Percentiles rank a stretch among this genome's conserved stretches.
Evolutionary conservation across 441 rosid species (phyloP).

Genomic region (Hura crepitans): DNA sequence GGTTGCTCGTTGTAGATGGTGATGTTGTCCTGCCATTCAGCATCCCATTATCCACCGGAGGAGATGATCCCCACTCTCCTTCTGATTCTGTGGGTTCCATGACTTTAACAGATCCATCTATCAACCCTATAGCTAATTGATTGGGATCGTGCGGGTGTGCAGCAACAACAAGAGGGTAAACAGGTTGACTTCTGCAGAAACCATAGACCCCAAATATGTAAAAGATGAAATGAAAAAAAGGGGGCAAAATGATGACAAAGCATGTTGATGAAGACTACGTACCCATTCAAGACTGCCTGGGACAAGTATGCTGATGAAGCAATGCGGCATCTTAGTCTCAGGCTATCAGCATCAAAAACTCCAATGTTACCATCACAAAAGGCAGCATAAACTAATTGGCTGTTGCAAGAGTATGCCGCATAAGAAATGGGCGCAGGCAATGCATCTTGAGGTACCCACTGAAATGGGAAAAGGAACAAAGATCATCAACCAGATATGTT

Average conservation of each 20-base stretch:
- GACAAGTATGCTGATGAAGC: slow-evolving; percentile 64
- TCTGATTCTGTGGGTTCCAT: slow-evolving; percentile 74
- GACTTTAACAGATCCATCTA: slow-evolving; percentile 70
- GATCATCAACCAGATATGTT: neutral
- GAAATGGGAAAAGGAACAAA: slow-evolving; percentile 23
- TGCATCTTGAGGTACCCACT: slow-evolving; percentile 86
- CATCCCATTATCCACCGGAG: slow-evolving; percentile 55
- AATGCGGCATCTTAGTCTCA: slow-evolving; percentile 72
- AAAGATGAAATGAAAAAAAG: neutral
- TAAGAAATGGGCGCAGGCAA: slow-evolving; percentile 67
- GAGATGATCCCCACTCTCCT: slow-evolving; percentile 70
- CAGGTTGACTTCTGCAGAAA: slow-evolving; percentile 50
- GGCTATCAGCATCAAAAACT: slow-evolving; percentile 70
- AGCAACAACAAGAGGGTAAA: slow-evolving; percentile 69
- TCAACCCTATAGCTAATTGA: slow-evolving; percentile 74
- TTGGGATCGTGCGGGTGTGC: slow-evolving; percentile 73
- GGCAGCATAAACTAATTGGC: slow-evolving; percentile 70
- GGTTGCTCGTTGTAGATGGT: slow-evolving; percentile 73
- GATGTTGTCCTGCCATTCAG: slow-evolving; percentile 55
- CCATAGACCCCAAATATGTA: too few species aligned
- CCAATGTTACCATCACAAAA: slow-evolving; percentile 80
- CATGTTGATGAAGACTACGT: slow-evolving; percentile 15
- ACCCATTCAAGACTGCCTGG: slow-evolving; percentile 51
- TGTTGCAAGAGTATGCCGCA: slow-evolving; percentile 77
- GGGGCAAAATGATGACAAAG: neutral